A percentile compares a stretch with the other conserved stretches of the same genome.
These are phyloP conservation scores for Pichia inconspicua DNA, from an alignment of 1,139 yeast species.

Conservation along the genomic window DNA sequence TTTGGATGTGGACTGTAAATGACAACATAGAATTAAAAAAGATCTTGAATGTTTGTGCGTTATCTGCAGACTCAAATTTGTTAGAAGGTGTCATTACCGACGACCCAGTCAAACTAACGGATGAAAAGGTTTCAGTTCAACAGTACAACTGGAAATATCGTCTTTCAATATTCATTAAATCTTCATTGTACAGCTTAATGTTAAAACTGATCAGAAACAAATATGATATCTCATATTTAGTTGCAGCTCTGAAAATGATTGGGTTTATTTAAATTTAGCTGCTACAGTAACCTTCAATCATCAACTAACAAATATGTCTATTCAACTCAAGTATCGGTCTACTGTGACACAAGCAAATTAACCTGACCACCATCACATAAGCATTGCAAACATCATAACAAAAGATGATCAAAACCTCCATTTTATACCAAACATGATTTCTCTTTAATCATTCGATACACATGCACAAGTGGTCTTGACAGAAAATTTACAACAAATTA, in stretches of 20 bases:
- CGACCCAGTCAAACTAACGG: slow-evolving; percentile 19
- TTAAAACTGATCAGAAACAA: slow-evolving; percentile 18
- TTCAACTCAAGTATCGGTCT: too few species aligned
- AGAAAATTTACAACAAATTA: too few species aligned
- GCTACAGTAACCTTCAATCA: too few species aligned
- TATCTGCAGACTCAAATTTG: slow-evolving; percentile 8
- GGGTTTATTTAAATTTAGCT: slow-evolving; percentile 16
- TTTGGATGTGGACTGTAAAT: slow-evolving; percentile 84
- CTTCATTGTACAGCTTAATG: slow-evolving; percentile 14
- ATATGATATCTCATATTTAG: slow-evolving; percentile 17
- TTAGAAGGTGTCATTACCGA: slow-evolving; percentile 26
- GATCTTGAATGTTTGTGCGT: slow-evolving; percentile 9
- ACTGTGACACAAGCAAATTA: too few species aligned
- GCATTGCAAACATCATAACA: too few species aligned
- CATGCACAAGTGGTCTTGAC: too few species aligned
- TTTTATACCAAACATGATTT: too few species aligned
- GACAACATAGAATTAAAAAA: slow-evolving; percentile 18
- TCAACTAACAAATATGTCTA: too few species aligned
- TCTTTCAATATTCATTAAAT: slow-evolving; percentile 13
- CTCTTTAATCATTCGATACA: too few species aligned
- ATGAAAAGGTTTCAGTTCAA: neutral
- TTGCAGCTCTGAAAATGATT: slow-evolving; percentile 15
- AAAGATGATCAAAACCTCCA: too few species aligned
- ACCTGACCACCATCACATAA: too few species aligned
- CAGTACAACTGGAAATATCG: slow-evolving; percentile 8